Base-by-base conservation (phyloP, 2,329 filamentous ascomycete genomes). In the Raffaelea ambrosiae region DNA sequence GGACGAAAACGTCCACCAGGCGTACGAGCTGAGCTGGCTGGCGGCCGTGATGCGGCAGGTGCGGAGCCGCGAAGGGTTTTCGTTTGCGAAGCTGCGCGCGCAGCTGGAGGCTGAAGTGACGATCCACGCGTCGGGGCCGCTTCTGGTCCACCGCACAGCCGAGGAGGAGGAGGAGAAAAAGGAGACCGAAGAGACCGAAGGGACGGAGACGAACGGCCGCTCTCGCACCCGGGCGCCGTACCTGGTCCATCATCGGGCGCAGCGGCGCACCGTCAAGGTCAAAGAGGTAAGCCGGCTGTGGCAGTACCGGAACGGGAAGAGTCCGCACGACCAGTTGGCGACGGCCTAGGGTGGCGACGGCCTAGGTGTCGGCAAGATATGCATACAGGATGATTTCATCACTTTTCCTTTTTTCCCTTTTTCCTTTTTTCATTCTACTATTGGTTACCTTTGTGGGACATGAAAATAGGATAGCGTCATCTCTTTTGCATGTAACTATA, bases 261-360 rank as follows among this genome's bases (percentile, higher is more conserved):
- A 40, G 60, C 23, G 20, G 50, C 59, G 49, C 4, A 63, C 58
- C 26, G 67, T 78, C 39, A 74, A 67, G 57, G 78, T 83, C 5
- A 80, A 74, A 61, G 74, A 83, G 46, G 62, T 83, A 41, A 81
- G 78, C 56, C 69, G 80, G 41, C 60, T 84, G 23, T 83, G 80
- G 79, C 66, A 72, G 52, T 83, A 83, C 57, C 66, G 78, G 44
- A 82, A 83, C 56, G 80, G 80, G 2, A 65, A 60, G 49, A 74
- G 69, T 38, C 79, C 79, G 1, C 57, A 66, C 5, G 70, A 74
- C 38, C 55, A 57, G 23, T n/a, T 26, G 20, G 21, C 35, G 14
- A 38, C 26, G 16, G 29, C 38, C 36, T 4, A 40, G 35, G 14
- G 35, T 43, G 11, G n/a, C 44, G 7, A 47, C 47, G 14, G 31